Conservation (phyloP, 768 basidiomycete genomes). For the Hypsizygus marmoreus region DNA sequence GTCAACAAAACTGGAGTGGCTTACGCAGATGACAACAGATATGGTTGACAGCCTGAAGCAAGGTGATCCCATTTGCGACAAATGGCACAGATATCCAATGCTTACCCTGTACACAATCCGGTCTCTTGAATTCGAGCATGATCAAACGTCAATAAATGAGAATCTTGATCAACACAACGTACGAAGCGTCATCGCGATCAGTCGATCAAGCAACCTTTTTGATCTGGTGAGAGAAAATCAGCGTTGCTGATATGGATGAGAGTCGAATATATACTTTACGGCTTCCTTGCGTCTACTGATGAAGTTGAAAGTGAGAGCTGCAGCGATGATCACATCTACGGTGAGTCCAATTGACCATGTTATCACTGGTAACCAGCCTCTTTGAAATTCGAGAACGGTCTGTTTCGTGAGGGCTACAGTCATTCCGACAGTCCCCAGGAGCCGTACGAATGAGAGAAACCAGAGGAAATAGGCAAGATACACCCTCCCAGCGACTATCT, state of each 20-base stretch:
- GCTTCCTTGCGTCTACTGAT: neutral
- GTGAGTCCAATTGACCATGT: neutral
- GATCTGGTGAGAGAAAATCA: neutral
- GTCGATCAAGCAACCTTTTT: neutral
- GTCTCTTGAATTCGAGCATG: neutral
- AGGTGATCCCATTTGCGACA: neutral
- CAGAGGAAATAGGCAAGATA: neutral
- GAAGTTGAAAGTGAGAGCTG: neutral
- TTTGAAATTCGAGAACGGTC: neutral
- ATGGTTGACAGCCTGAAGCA: neutral
- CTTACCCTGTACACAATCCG: neutral
- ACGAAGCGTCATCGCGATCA: constrained; percentile 2
- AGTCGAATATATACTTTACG: neutral
- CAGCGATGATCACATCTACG: neutral
- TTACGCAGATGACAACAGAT: neutral
- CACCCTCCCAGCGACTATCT: neutral
- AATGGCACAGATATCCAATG: neutral
- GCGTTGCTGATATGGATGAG: neutral
- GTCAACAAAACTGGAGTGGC: too few relatives aligned
- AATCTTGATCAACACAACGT: neutral
- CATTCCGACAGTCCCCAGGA: neutral
- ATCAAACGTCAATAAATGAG: neutral
- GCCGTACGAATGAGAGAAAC: neutral
- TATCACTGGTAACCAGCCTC: neutral
- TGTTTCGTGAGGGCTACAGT: neutral